Conservation (phyloP, 1,284 basidiomycete genomes). For the Cutaneotrichosporon sp. region DNA sequence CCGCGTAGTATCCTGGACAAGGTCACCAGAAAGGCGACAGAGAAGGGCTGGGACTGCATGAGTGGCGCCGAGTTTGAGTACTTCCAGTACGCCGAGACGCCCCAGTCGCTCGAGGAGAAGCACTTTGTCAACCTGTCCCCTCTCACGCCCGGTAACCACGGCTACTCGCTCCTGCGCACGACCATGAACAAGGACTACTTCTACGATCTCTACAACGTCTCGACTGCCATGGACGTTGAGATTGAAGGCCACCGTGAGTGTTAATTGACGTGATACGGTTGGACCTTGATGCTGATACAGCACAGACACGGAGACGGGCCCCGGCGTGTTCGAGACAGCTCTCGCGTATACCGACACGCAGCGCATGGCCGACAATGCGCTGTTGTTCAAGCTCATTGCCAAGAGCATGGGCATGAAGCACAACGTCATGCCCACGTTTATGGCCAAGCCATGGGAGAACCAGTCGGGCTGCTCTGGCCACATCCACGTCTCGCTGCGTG, state of each 20-base stretch:
- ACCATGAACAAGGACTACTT: slow-evolving; percentile 88
- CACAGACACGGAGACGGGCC: slow-evolving; percentile 90
- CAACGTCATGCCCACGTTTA: slow-evolving; percentile 87
- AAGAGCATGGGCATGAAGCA: slow-evolving; percentile 88
- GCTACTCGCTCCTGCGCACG: slow-evolving; percentile 81
- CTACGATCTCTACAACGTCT: slow-evolving; percentile 75
- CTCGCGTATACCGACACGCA: slow-evolving; percentile 78
- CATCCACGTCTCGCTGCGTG: slow-evolving; percentile 81
- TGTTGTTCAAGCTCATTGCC: slow-evolving; percentile 85
- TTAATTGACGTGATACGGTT: neutral
- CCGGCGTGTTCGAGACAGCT: slow-evolving; percentile 86
- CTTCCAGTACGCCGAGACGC: slow-evolving; percentile 91
- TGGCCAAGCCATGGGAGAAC: slow-evolving; percentile 94
- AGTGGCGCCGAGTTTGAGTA: slow-evolving; percentile 94
- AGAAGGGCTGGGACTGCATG: slow-evolving; percentile 59
- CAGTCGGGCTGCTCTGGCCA: slow-evolving; percentile 91
- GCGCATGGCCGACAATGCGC: slow-evolving; percentile 90
- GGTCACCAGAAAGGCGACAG: slow-evolving; percentile 51
- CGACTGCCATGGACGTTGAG: slow-evolving; percentile 66
- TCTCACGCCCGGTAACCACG: slow-evolving; percentile 88
- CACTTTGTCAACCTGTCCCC: slow-evolving; percentile 67
- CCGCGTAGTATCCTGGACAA: slow-evolving; percentile 74
- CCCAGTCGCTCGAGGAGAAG: slow-evolving; percentile 69
- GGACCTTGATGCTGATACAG: neutral
- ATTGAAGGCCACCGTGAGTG: slow-evolving; percentile 86